phyloP scores from a whole-genome alignment of 1,284 basidiomycete genomes.

The Moniliella sp. region DNA sequence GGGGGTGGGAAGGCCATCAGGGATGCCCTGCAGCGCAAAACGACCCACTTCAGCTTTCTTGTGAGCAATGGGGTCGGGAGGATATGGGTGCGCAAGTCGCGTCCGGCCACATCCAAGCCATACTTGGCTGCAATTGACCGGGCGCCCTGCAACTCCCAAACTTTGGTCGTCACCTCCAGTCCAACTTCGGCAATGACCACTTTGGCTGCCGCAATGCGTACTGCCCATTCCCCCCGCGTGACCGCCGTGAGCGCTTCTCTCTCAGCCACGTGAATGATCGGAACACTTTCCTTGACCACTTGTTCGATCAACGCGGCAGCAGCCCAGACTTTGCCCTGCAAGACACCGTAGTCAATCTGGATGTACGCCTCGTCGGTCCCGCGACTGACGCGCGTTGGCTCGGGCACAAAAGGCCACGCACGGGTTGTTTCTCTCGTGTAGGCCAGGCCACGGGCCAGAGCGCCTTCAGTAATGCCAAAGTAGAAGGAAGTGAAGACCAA shows the following conservation, averaged over 20 bases:
- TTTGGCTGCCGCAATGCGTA: conserved; percentile 29
- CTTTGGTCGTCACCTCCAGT: conserved; percentile 24
- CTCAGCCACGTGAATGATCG: conserved; percentile 12
- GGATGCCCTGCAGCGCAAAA: conserved; percentile 13
- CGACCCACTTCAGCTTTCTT: conserved; percentile 26
- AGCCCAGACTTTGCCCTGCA: conserved; percentile 29
- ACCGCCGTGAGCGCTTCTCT: conserved; percentile 16
- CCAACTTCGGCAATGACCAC: conserved; percentile 24
- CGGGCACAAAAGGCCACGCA: conserved; percentile 27
- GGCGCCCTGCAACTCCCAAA: conserved; percentile 31
- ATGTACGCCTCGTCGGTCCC: conserved; percentile 31
- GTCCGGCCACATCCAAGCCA: conserved; percentile 22
- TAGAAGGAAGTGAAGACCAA: conserved; percentile 32
- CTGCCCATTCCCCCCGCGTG: conserved; percentile 28
- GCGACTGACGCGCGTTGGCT: conserved; percentile 8
- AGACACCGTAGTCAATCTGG: conserved; percentile 28
- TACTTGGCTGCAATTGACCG: conserved; percentile 24
- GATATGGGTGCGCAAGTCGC: conserved; percentile 22
- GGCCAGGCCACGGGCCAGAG: conserved; percentile 14
- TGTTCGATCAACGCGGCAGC: conserved; percentile 24
- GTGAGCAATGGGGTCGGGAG: conserved; percentile 32
- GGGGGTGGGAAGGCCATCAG: neutral
- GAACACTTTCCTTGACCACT: conserved; percentile 9
- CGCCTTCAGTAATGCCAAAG: conserved; percentile 32
- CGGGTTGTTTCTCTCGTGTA: conserved; percentile 31